A percentile compares a stretch with the other conserved stretches of the same genome.
These are phyloP conservation scores for Cystobasidium onofrii DNA, from an alignment of 768 basidiomycete genomes.

Conservation along the genomic window DNA sequence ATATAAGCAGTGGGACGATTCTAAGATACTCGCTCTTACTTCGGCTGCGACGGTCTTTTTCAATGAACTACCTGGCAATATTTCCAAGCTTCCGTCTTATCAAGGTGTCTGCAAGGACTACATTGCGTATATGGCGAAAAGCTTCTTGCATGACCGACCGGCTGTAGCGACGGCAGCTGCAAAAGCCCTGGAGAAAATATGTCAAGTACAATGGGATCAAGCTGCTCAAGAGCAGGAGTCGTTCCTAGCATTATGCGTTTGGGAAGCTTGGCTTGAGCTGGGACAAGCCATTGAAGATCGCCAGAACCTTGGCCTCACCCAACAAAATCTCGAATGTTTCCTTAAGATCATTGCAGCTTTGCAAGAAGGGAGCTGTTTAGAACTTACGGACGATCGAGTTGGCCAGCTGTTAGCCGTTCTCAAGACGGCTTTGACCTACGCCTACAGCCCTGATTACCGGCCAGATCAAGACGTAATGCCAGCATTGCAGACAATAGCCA, in stretches of 20 bases:
- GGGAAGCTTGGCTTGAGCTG: constrained; percentile 62
- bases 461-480: constrained; percentile 71
- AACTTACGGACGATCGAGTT: constrained; percentile 52
- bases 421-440: constrained; percentile 66
- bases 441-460: constrained; percentile 72
- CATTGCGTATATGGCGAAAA: constrained; percentile 61
- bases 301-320: constrained; percentile 54
- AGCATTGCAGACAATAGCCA: constrained; percentile 57
- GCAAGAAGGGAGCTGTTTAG: constrained; percentile 36
- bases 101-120: constrained; percentile 65
- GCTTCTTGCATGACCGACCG: constrained; percentile 61
- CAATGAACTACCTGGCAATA: constrained; percentile 65
- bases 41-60: constrained; percentile 75
- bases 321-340: constrained; percentile 76
- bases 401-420: constrained; percentile 65
- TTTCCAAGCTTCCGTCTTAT: constrained; percentile 66
- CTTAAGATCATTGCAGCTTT: constrained; percentile 59
- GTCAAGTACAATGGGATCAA: constrained; percentile 49
- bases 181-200: constrained; percentile 71
- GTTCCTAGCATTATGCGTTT: constrained; percentile 57
- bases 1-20: constrained; percentile 69
- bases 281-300: constrained; percentile 47
- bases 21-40: constrained; percentile 71
- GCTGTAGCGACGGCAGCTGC: constrained; percentile 72
- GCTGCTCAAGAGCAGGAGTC: constrained; percentile 45